Evolutionary conservation across 352 stramenopile species (phyloP).

Genomic region (Ophiocytium majus): DNA sequence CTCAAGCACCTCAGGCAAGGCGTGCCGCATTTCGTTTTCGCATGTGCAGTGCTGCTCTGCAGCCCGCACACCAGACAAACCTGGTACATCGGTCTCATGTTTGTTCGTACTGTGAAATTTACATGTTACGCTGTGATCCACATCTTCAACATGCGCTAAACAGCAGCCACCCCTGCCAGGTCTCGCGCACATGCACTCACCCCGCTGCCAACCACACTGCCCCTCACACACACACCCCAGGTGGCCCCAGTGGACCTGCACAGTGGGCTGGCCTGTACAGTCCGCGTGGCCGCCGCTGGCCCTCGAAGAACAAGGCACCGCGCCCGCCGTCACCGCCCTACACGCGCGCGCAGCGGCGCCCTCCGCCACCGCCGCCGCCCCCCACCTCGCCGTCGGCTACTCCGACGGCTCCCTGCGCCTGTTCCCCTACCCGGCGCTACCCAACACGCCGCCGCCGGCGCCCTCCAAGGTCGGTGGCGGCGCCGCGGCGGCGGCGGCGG

Average conservation of each 20-base stretch:
- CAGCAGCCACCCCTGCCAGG: too few relatives aligned
- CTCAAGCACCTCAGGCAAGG: conserved; percentile 69
- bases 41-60: too few relatives aligned
- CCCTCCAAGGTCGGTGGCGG: not conserved
- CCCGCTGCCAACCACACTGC: not conserved
- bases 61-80: too few relatives aligned
- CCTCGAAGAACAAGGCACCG: not conserved
- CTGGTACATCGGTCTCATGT: too few relatives aligned
- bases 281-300: conserved; percentile 71
- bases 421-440: not conserved
- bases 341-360: conserved; percentile 65
- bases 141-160: too few relatives aligned
- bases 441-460: not conserved
- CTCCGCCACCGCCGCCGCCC: conserved; percentile 64
- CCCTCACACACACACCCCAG: conserved; percentile 46
- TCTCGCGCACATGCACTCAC: too few relatives aligned
- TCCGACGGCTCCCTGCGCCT: not conserved
- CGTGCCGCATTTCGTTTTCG: too few relatives aligned
- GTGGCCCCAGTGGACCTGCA: conserved; percentile 77
- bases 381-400: not conserved
- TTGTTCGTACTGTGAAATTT: too few relatives aligned
- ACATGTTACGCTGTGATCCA: too few relatives aligned
- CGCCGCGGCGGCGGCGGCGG: too few relatives aligned
- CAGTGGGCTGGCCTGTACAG: conserved; percentile 73
- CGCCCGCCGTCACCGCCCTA: not conserved